Evolutionary conservation across 306 rosid species (phyloP).

Genomic region (Lathyrus aphaca): DNA sequence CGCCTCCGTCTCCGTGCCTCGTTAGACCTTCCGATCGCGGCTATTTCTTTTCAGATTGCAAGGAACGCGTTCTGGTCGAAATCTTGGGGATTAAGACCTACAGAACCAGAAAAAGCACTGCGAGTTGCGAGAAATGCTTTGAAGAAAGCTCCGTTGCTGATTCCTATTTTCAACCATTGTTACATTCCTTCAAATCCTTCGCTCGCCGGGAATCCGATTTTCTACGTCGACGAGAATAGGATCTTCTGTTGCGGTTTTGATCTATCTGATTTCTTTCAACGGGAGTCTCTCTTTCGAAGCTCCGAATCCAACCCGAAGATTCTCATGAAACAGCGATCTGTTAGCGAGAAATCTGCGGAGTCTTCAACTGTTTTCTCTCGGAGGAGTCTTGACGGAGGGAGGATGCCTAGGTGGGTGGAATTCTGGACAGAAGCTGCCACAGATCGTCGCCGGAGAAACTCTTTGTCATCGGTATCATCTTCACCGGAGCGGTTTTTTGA

Average conservation of each 20-base stretch:
- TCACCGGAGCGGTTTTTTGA: constrained; percentile 84
- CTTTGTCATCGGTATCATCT: constrained; percentile 50
- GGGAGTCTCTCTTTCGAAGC: constrained; percentile 67
- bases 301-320: constrained; percentile 56
- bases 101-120: constrained; percentile 85
- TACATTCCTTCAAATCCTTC: constrained; percentile 96
- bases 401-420: constrained; percentile 97
- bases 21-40: constrained; percentile 91
- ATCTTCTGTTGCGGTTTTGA: constrained; percentile 92
- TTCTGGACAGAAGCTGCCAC: constrained; percentile 95
- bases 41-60: constrained; percentile 93
- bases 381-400: constrained; percentile 79
- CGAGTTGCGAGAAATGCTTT: constrained; percentile 76
- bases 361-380: constrained; percentile 65
- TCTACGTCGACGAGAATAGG: constrained; percentile 88
- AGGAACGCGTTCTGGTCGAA: constrained; percentile 85
- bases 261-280: constrained; percentile 91
- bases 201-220: constrained; percentile 87
- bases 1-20: constrained; percentile 84
- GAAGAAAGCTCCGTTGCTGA: constrained; percentile 91
- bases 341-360: constrained; percentile 77
- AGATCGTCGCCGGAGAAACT: constrained; percentile 72
- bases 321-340: constrained; percentile 74
- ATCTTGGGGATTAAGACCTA: constrained; percentile 82
- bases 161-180: constrained; percentile 93